Evolutionary conservation across 805 yeast genomes (phyloP), one percentile per base, ranked within the genome.

Genomic region (Myxozyma vanderwaltii): DNA sequence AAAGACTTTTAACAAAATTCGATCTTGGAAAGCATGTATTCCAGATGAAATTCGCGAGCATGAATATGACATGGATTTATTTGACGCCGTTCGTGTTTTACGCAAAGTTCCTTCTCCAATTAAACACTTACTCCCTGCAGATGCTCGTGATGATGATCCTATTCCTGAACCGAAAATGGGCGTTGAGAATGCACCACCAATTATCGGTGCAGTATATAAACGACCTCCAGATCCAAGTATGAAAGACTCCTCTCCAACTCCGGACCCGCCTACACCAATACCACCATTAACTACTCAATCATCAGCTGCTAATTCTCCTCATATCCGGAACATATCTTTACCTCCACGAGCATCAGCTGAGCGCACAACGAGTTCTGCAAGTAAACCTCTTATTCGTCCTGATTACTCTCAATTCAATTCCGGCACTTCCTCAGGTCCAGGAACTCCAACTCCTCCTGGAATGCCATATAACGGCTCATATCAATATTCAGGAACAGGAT

Each of bases 1-100:
- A 68, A 89, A 89, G 72, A 86, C 86, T 29, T 94, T 94, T 79
- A 94, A 92, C 75, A 88, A 92, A 71, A 94, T 94, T 69, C 82
- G 98, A 70, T 92, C 99, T 1, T 94, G 99, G 99, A 92, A 90
- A 74, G 97, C 97, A 5, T 94, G 98, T 77, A 80, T 94, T 66
- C 99, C 99, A 0, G 98, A 94, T 74, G 98, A 92, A 73, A 88
- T 92, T 49, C 84, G 98, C 68, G 91, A 88, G 64, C 77, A 79
- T 56, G 80, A 76, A 63, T 77, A 77, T 61, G 72, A 74, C 17
- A 76, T 76, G 79, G 76, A 73, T 48, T 68, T 75, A 55, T 92
- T 89, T 68, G 97, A 91, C 69, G 87, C 88, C 35, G 84, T 88
- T 23, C 82, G 83, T 39, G 91, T 92, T 6, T 79, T 92, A 51